Evolutionary conservation across 2,329 filamentous ascomycete species (phyloP), one percentile per base, ranked within the genome.

Genomic region (Botrytis elliptica): DNA sequence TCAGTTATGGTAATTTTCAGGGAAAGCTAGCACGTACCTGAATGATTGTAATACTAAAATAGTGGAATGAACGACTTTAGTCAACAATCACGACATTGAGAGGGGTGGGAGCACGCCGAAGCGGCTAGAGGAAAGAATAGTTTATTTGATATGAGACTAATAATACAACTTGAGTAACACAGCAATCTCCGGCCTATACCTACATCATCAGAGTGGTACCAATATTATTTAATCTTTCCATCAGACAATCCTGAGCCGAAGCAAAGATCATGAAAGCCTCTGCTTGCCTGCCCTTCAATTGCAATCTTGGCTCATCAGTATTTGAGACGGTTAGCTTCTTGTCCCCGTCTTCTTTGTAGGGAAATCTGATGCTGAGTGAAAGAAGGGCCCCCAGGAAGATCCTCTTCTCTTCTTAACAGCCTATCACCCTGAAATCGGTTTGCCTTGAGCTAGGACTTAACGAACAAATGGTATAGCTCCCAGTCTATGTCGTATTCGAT

Each of bases 401-500:
- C 12, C 49, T n/a, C 25, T 55, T 55, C 8, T 55, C 49, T 55
- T n/a, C 49, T n/a, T 55, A 55, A 55, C 49, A 55, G 49, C 49
- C 12, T 55, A 55, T 55, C 12, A n/a, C 49, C 49, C 49, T 55
- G 25, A 55, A n/a, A n/a, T n/a, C 25, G 2, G 12, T 55, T n/a
- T 29, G 14, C 83, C 79, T 79, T 77, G 80, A 84, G 81, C 80
- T 84, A 83, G 79, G 78, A 81, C 83, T 83, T 79, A 79, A 82
- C 79, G 79, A 79, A 79, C 0, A 0, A 12, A n/a, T 79, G 79
- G 81, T 80, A 83, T 79, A 84, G 80, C 49, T 80, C 77, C 78
- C 76, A 78, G 83, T 79, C 79, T 84, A 81, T 83, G 79, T 79
- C 78, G 79, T 76, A 79, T 84, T 80, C 80, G 79, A 80, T 83